Evolutionary conservation across 495 filamentous ascomycete species (phyloP).

Genomic region (Neurospora hispaniola): DNA sequence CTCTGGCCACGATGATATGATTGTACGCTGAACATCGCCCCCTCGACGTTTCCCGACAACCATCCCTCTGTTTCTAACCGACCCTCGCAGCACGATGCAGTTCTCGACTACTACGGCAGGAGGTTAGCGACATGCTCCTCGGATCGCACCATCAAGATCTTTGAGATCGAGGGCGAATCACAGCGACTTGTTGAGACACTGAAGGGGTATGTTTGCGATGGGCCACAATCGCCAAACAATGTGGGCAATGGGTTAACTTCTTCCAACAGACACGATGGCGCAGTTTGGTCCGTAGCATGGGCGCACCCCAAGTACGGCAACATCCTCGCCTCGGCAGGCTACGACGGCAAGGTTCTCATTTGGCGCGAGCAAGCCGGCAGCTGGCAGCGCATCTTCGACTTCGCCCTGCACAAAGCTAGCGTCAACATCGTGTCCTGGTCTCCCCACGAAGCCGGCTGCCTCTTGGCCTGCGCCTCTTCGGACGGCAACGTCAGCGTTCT

Average conservation of each 20-base stretch:
- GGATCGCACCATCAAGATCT: constrained; percentile 98
- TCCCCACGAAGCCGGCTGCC: constrained; percentile 90
- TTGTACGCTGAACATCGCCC: constrained; percentile 53
- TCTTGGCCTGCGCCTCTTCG: constrained; percentile 86
- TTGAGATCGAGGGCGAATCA: constrained; percentile 90
- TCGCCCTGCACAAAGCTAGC: constrained; percentile 80
- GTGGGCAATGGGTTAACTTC: constrained; percentile 9
- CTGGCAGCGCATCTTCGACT: constrained; percentile 82
- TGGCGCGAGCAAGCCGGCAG: constrained; percentile 76
- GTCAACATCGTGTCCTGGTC: constrained; percentile 96
- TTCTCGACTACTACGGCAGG: constrained; percentile 95
- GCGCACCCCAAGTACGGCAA: constrained; percentile 97
- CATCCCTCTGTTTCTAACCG: background rate
- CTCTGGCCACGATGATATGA: constrained; percentile 91
- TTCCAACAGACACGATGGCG: constrained; percentile 69
- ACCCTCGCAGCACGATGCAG: constrained; percentile 74
- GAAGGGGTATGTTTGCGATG: constrained; percentile 58
- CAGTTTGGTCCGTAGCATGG: constrained; percentile 96
- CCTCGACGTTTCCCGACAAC: background rate
- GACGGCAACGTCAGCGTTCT: constrained; percentile 89
- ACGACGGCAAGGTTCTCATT: constrained; percentile 96
- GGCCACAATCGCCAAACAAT: background rate
- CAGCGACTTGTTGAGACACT: constrained; percentile 87
- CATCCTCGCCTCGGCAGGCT: constrained; percentile 87
- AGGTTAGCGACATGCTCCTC: constrained; percentile 95